A percentile compares a stretch with the other conserved stretches of the same genome.
Evolutionary conservation across 495 filamentous ascomycete species (phyloP).

Genomic region (Astrothelium subdiscretum): DNA sequence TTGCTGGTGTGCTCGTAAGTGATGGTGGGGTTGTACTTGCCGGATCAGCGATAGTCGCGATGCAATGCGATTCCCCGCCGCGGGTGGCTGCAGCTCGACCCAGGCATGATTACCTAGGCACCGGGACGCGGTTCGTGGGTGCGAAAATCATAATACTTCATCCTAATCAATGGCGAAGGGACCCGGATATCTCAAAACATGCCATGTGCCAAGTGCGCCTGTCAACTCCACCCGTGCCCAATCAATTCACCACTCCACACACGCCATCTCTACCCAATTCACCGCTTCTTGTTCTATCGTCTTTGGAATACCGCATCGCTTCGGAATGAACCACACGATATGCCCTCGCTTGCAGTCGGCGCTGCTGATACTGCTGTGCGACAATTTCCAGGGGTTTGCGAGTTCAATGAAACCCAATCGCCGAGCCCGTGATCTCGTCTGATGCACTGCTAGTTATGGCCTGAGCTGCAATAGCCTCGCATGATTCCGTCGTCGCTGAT

Average conservation of each 20-base stretch:
- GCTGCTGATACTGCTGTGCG: background rate
- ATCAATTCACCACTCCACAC: background rate
- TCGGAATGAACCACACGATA: background rate
- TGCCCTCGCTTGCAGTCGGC: background rate
- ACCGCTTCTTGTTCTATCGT: background rate
- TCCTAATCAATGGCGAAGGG: background rate
- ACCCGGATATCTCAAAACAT: background rate
- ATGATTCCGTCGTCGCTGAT: no score
- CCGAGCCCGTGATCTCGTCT: no score
- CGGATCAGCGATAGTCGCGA: background rate
- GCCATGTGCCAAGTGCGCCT: background rate
- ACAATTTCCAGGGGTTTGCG: background rate
- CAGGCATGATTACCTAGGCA: background rate
- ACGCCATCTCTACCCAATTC: background rate
- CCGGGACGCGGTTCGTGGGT: no score
- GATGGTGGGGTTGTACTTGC: background rate
- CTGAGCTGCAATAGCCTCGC: background rate
- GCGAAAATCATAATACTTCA: background rate
- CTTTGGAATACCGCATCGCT: background rate
- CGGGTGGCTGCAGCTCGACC: background rate
- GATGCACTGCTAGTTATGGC: no score
- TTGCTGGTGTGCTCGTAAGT: no score
- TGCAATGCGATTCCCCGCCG: background rate
- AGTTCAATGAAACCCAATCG: background rate
- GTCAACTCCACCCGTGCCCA: background rate